Evolutionary conservation across 805 yeast genomes (phyloP).

Genomic region (Candida saitoana): DNA sequence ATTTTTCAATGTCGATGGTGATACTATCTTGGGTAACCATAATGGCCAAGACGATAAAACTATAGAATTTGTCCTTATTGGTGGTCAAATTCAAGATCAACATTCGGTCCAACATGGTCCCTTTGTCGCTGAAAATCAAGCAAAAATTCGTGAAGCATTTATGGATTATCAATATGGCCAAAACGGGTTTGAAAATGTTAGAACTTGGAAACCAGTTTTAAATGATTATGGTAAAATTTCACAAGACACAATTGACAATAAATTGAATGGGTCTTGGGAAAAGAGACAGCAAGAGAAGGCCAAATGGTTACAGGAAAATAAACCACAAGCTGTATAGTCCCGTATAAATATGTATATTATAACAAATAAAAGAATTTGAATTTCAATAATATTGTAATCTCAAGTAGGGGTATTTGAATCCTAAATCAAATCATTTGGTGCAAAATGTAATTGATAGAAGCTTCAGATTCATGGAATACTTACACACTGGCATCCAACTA

Average conservation of each 20-base stretch:
- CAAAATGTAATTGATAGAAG: too few relatives aligned
- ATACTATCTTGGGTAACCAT: conserved; percentile 46
- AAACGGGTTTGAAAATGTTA: conserved; percentile 68
- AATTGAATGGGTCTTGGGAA: conserved; percentile 28
- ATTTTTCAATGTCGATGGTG: conserved; percentile 69
- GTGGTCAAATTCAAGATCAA: conserved; percentile 71
- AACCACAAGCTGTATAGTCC: not conserved
- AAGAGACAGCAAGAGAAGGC: conserved; percentile 17
- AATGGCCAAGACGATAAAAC: conserved; percentile 74
- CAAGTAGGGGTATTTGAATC: too few relatives aligned
- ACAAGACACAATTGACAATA: conserved; percentile 33
- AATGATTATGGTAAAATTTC: conserved; percentile 37
- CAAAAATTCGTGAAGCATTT: not conserved
- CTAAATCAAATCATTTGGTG: too few relatives aligned
- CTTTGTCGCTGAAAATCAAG: conserved; percentile 59
- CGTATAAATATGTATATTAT: too few relatives aligned
- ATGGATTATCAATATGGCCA: conserved; percentile 55
- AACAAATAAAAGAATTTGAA: too few relatives aligned
- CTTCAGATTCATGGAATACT: too few relatives aligned
- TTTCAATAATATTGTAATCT: too few relatives aligned
- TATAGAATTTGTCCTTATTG: conserved; percentile 65
- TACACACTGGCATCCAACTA: too few relatives aligned
- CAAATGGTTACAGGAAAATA: conserved; percentile 9
- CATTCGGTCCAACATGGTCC: conserved; percentile 89
- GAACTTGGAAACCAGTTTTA: conserved; percentile 53